These are phyloP conservation scores for Sarocladium strictum DNA, from an alignment of 2,329 filamentous ascomycete genomes.

Conservation along the genomic window DNA sequence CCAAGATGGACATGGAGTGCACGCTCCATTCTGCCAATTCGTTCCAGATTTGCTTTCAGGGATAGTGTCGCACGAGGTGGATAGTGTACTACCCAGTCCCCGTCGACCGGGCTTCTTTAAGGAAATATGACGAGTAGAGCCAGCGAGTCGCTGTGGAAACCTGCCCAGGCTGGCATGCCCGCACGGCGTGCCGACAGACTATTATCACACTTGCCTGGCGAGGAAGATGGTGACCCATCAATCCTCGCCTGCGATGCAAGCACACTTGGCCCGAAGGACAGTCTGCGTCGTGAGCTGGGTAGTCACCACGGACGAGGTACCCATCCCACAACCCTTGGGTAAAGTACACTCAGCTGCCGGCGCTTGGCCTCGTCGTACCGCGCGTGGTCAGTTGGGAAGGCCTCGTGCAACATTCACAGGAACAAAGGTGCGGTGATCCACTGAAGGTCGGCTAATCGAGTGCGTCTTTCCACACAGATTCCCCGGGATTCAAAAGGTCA, in stretches of 20 bases:
- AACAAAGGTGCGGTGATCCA: neutral
- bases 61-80: neutral
- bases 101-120: no score
- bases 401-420: neutral
- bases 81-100: neutral
- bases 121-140: no score
- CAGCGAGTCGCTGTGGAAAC: no score
- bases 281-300: no score
- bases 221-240: no score
- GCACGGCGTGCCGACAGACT: no score
- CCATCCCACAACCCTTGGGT: neutral
- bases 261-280: no score
- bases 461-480: neutral
- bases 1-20: no score
- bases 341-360: neutral
- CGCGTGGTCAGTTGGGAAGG: neutral
- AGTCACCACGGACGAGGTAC: no score
- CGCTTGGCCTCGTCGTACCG: neutral
- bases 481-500: neutral
- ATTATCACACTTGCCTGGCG: no score
- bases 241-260: no score
- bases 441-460: neutral
- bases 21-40: neutral
- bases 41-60: neutral
- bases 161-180: no score